A percentile compares a stretch with the other conserved stretches of the same genome.
These are phyloP conservation scores for Falciphora oryzae DNA, from an alignment of 2,329 filamentous ascomycete species.

Conservation along the genomic window DNA sequence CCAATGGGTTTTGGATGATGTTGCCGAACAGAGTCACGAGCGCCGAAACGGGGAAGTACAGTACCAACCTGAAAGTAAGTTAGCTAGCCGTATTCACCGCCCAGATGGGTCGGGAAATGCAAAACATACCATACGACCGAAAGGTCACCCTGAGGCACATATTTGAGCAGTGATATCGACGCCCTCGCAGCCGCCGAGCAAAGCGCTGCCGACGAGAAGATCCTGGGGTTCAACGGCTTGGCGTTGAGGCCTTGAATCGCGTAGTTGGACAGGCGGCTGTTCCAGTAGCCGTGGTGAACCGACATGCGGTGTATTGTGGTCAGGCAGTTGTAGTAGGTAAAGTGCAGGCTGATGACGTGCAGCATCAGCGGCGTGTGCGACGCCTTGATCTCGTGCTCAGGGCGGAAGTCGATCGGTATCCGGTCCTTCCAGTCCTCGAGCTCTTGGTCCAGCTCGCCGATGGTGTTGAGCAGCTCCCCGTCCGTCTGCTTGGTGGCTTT, in stretches of 20 bases:
- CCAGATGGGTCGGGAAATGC: background rate
- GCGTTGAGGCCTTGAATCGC: conserved; percentile 92
- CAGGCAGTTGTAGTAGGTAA: conserved; percentile 95
- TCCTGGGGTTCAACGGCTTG: conserved; percentile 81
- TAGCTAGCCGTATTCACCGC: background rate
- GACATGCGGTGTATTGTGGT: conserved; percentile 99
- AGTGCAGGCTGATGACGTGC: conserved; percentile 90
- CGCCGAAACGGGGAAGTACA: conserved; percentile 95
- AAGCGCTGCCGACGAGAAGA: conserved; percentile 88
- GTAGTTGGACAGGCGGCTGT: conserved; percentile 86
- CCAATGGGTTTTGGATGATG: conserved; percentile 89
- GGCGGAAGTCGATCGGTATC: conserved; percentile 93
- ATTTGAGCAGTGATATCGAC: conserved; percentile 90
- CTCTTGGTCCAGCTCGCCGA: conserved; percentile 85
- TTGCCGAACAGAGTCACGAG: conserved; percentile 95
- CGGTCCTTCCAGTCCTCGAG: conserved; percentile 94
- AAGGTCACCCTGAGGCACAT: conserved; percentile 92
- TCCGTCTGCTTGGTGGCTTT: conserved; percentile 88
- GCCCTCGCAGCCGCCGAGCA: conserved; percentile 90
- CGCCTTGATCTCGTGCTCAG: conserved; percentile 92
- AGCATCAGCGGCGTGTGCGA: conserved; percentile 90
- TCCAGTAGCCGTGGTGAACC: conserved; percentile 97
- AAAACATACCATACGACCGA: conserved; percentile 81
- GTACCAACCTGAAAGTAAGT: conserved; percentile 58
- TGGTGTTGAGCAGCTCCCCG: conserved; percentile 89